These are phyloP conservation scores for Diospyros lotus DNA, from an alignment of 148 eudicot species.

Conservation along the genomic window DNA sequence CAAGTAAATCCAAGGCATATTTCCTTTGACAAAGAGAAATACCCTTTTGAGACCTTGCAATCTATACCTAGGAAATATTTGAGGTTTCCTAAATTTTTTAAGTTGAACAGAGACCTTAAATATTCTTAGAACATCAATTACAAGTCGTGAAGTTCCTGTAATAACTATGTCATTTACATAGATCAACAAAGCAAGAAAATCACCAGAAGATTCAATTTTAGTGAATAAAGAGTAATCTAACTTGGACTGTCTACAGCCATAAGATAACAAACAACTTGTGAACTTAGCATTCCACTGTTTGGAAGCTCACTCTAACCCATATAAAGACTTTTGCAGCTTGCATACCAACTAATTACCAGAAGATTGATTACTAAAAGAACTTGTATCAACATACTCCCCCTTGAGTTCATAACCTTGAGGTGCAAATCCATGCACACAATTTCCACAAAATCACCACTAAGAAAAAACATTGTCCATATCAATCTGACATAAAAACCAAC, in stretches of 20 bases:
- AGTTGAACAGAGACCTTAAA: too few relatives aligned
- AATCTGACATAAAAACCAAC: background rate
- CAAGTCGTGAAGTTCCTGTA: too few relatives aligned
- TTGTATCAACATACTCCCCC: too few relatives aligned
- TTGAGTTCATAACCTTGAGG: background rate
- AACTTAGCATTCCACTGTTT: conserved; percentile 4
- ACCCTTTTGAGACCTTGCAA: too few relatives aligned
- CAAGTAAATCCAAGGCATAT: too few relatives aligned
- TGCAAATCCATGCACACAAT: conserved; percentile 2
- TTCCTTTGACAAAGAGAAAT: too few relatives aligned
- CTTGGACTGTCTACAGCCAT: background rate
- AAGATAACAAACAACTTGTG: background rate
- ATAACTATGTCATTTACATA: background rate
- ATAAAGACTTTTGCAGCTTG: background rate
- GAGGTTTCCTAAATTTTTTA: too few relatives aligned
- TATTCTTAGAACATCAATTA: too few relatives aligned
- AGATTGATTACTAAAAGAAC: too few relatives aligned
- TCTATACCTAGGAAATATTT: too few relatives aligned
- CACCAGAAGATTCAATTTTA: too few relatives aligned
- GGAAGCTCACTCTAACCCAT: background rate
- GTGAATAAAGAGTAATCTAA: background rate
- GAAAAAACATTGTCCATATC: too few relatives aligned
- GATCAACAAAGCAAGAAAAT: background rate
- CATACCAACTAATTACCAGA: background rate
- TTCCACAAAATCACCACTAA: background rate